Base-by-base conservation (phyloP, 208 protist species). In the Leishmania amazonensis region DNA sequence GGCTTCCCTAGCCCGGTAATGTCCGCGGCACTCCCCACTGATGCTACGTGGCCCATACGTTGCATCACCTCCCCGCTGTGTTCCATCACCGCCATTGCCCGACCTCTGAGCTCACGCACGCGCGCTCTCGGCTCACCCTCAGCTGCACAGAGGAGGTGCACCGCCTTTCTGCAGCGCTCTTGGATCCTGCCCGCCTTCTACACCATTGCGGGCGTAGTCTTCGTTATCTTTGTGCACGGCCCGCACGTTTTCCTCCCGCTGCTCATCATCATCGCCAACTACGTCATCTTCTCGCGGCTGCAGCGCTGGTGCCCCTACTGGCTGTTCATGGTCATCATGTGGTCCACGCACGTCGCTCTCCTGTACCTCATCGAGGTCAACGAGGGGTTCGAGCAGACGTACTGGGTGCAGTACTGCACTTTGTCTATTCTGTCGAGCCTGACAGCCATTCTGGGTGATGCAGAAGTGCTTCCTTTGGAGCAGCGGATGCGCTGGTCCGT, bases 321-420 rank as follows among this genome's bases (percentile, higher is more conserved):
- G 75, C 31, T 87, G 42, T 91, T 89, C 81, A 88, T 90, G 87
- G 35, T 76, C 31, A 68, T 88, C 76, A 91, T 93, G 91, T 94
- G 91, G 89, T 19, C 40, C 64, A 53, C 51, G 47, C 86, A 93
- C 82, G 76, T 91, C 68, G 53, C 40, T 17, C 28, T 91, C 31
- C 79, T 93, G 45, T 88, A 89, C 84, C n/a, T 83, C 58, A 84
- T 77, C 76, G 80, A 82, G 72, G 54, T 76, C 35, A 75, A 75
- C 42, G 74, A 80, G 0, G 87, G 83, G 1, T 91, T 87, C 78
- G 80, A 82, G 67, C 21, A 83, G 28, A 72, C 64, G 8, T 83
- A 84, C 71, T 81, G 58, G 73, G 21, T 89, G 45, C 87, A 85
- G 78, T 83, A 81, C 71, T 57, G 28, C 70, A 38, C 60, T 19